A percentile compares a stretch with the other conserved stretches of the same genome.
phyloP scores from a whole-genome alignment of 352 stramenopile genomes.

The Phytophthora vignae region DNA sequence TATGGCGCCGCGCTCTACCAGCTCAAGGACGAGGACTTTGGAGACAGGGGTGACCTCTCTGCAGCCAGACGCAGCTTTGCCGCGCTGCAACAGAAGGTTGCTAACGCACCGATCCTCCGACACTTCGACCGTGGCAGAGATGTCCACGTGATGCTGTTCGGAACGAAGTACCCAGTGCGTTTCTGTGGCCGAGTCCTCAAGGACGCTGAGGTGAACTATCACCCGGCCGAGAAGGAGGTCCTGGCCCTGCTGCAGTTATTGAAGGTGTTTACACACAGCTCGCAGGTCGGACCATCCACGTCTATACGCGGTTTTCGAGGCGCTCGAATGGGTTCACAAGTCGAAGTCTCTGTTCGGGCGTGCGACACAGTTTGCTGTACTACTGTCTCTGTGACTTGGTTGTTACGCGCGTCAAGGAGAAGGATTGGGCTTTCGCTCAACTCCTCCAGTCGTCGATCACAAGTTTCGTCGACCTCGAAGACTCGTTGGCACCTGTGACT shows the following conservation, averaged over 20 bases:
- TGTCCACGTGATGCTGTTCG: too few species aligned
- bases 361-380: background rate
- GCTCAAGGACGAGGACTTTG: conserved; percentile 18
- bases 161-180: background rate
- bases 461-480: too few species aligned
- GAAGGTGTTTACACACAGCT: background rate
- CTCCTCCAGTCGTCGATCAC: too few species aligned
- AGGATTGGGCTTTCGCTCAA: too few species aligned
- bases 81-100: conserved; percentile 21
- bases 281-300: background rate
- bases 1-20: conserved; percentile 25
- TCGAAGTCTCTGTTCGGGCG: background rate
- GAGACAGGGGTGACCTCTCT: background rate
- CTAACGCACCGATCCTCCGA: conserved; percentile 5
- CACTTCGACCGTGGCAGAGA: too few species aligned
- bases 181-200: background rate
- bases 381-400: background rate
- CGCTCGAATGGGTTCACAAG: background rate
- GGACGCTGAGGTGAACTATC: background rate
- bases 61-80: conserved; percentile 6
- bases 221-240: background rate
- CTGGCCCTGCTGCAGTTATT: background rate
- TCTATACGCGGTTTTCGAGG: background rate
- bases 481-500: too few species aligned
- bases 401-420: too few species aligned